Evolutionary conservation across 768 basidiomycete species (phyloP), one percentile per base, ranked within the genome.

Genomic region (Phylloporus sp.): DNA sequence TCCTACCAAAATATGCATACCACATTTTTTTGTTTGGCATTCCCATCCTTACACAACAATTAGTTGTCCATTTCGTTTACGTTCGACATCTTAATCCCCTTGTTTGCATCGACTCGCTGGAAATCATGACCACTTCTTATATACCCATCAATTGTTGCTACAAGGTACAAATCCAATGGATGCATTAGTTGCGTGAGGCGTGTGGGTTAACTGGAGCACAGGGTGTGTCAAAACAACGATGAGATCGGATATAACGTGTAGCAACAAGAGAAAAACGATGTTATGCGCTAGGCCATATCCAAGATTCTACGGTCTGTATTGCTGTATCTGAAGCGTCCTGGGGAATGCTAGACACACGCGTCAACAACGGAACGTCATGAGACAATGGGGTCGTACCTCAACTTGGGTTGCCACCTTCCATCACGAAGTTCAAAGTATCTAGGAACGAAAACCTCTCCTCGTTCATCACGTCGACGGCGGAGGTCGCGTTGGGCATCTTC

Each of bases 401-500:
- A 71, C 65, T 85, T 90, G 2, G 94, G 91, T 54, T 79, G 73
- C 88, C 91, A 97, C 60, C 84, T 82, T 6, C 91, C 91, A 53
- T 89, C 82, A 48, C 72, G 73, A 59, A 80, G 71, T 67, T 82
- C 79, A 70, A 99, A 99, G 74, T 86, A 98, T 58, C 86, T 77
- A 42, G 90, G 82, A n/a, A 78, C 72, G 60, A 88, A 85, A 45
- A 71, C 72, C 57, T 80, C 75, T 6, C 89, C 90, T 18, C 68
- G 79, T 61, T 88, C 88, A 52, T 95, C 94, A 54, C 88, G 76
- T 65, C 73, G 72, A 63, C 78, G 81, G 34, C 91, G 82, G 49
- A 79, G 69, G 60, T 97, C 93, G 43, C 97, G 78, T 71, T 98
- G 95, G 23, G 84, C 84, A 57, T 95, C 93, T 72, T 99, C 97